Conservation (phyloP, 441 rosid genomes). For the Dalechampia spathulata region DNA sequence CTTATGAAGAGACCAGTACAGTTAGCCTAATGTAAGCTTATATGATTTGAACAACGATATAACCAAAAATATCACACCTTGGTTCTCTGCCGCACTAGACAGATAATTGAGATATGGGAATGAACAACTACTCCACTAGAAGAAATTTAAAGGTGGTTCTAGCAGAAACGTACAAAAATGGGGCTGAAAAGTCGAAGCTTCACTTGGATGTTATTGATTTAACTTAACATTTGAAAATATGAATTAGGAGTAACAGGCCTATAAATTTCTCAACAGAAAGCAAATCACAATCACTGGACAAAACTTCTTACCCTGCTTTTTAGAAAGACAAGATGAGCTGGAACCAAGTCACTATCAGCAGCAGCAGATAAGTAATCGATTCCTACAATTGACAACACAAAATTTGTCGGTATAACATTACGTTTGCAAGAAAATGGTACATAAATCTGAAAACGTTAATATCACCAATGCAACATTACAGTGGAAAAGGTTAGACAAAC, state of each 20-base stretch:
- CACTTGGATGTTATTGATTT: neutral
- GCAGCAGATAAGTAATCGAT: conserved; percentile 48
- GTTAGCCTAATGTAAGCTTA: too few relatives aligned
- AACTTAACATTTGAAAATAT: neutral
- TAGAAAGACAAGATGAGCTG: conserved; percentile 39
- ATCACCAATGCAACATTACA: too few relatives aligned
- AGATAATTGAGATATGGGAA: neutral
- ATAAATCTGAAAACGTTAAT: too few relatives aligned
- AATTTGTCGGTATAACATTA: neutral
- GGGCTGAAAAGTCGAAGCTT: neutral
- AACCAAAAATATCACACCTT: neutral
- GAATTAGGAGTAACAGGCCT: neutral
- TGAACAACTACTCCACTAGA: neutral
- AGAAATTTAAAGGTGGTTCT: neutral
- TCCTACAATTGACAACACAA: conserved; percentile 23
- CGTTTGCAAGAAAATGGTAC: too few relatives aligned
- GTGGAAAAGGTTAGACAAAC: too few relatives aligned
- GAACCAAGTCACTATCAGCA: conserved; percentile 32
- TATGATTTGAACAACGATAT: too few relatives aligned
- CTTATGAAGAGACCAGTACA: neutral
- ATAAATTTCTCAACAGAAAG: neutral
- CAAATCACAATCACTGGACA: neutral
- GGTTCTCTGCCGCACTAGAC: neutral
- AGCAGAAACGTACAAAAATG: neutral
- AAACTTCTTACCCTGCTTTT: conserved; percentile 28